Conservation (phyloP, 2,329 filamentous ascomycete species). For the Graphilbum fragrans region DNA sequence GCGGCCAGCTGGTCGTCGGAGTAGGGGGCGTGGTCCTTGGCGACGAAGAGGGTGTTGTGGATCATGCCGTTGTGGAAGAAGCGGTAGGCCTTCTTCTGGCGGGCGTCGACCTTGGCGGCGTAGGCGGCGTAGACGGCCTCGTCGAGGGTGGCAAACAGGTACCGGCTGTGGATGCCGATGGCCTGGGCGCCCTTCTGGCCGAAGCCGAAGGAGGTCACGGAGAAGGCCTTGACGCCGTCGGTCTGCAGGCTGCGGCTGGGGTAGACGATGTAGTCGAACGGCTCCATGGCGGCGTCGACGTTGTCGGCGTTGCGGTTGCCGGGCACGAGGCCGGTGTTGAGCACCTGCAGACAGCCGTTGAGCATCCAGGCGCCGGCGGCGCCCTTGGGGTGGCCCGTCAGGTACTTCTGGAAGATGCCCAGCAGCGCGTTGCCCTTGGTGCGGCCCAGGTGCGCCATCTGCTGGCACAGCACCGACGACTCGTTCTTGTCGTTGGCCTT, state of each 20-base stretch:
- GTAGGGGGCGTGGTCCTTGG: constrained; percentile 87
- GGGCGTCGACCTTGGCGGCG: constrained; percentile 74
- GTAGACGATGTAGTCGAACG: constrained; percentile 97
- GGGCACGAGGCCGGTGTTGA: constrained; percentile 87
- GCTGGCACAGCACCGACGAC: constrained; percentile 92
- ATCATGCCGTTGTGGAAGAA: constrained; percentile 98
- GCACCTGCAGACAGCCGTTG: constrained; percentile 92
- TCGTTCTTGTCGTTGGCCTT: constrained; percentile 99
- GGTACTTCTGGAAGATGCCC: constrained; percentile 98
- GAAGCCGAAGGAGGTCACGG: constrained; percentile 97
- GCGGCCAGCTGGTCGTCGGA: constrained; percentile 73
- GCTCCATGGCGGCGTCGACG: constrained; percentile 88
- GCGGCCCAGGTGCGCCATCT: constrained; percentile 87
- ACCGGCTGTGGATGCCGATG: constrained; percentile 93
- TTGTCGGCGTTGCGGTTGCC: constrained; percentile 98
- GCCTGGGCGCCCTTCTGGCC: constrained; percentile 97
- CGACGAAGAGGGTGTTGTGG: constrained; percentile 95
- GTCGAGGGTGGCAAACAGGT: constrained; percentile 90
- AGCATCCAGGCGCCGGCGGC: constrained; percentile 99
- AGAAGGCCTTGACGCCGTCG: constrained; percentile 96
- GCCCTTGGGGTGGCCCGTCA: constrained; percentile 98
- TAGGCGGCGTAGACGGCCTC: constrained; percentile 72
- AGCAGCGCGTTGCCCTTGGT: constrained; percentile 93
- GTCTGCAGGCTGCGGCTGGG: constrained; percentile 93
- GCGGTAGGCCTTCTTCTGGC: constrained; percentile 97